Conservation (phyloP, 2,329 filamentous ascomycete species). For the Trematosphaeria pertusa region DNA sequence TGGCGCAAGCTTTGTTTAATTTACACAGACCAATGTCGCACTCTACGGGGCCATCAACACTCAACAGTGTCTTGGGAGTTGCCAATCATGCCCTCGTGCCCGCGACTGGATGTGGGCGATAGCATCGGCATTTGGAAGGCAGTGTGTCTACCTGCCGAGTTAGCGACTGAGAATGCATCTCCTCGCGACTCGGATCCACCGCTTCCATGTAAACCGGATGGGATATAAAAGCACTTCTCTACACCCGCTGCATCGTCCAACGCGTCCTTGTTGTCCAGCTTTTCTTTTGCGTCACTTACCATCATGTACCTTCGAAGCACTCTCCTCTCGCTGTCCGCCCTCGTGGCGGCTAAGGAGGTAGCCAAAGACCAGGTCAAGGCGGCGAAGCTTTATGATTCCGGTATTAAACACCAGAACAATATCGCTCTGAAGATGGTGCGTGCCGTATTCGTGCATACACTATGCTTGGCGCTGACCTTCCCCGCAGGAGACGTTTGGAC, state of each 20-base stretch:
- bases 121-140: conserved; percentile 36
- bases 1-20: conserved; percentile 40
- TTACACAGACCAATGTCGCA: conserved; percentile 37
- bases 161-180: conserved; percentile 26
- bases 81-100: conserved; percentile 30
- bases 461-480: conserved; percentile 23
- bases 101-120: conserved; percentile 19
- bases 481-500: conserved; percentile 46
- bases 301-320: conserved; percentile 39
- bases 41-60: conserved; percentile 20
- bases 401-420: conserved; percentile 47
- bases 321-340: conserved; percentile 42
- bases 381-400: conserved; percentile 48
- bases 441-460: not conserved
- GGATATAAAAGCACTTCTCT: conserved; percentile 29
- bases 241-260: too few species aligned
- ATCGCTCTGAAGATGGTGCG: conserved; percentile 43
- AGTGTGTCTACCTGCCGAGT: conserved; percentile 35
- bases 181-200: conserved; percentile 16
- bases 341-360: conserved; percentile 43
- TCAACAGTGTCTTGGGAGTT: conserved; percentile 30
- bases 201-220: conserved; percentile 2
- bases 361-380: conserved; percentile 43
- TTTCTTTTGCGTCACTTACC: too few species aligned
- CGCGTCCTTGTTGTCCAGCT: too few species aligned